These are phyloP conservation scores for Breviolum minutum DNA, from an alignment of 73 alveolate species.

Conservation along the genomic window DNA sequence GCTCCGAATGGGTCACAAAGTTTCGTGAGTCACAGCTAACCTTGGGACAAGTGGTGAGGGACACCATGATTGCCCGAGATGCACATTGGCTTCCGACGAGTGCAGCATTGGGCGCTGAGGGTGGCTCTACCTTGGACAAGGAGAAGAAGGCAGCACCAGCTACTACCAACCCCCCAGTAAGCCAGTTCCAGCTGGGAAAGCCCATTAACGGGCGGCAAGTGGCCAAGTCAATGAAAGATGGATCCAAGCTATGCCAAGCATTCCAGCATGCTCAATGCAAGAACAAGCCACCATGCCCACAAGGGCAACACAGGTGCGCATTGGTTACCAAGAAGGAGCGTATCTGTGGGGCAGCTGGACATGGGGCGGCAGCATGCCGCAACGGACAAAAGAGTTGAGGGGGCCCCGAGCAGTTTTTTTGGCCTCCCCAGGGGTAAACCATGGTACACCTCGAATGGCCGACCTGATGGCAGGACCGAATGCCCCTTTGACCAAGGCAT, in stretches of 20 bases:
- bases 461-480: not conserved
- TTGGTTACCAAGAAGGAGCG: not conserved
- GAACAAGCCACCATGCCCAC: not conserved
- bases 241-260: not conserved
- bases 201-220: not conserved
- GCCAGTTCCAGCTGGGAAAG: no score
- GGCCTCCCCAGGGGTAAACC: not conserved
- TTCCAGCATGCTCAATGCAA: not conserved
- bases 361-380: not conserved
- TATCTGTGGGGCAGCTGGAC: not conserved
- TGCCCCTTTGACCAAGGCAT: not conserved
- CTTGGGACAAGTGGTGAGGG: not conserved
- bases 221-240: not conserved
- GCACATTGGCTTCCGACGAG: not conserved
- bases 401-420: not conserved
- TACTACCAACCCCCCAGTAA: not conserved
- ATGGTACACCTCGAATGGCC: not conserved
- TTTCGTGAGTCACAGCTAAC: not conserved
- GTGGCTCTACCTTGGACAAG: not conserved
- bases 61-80: not conserved
- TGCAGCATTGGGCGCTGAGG: no score
- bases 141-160: not conserved
- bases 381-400: not conserved
- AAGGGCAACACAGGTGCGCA: not conserved
- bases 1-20: not conserved